Evolutionary conservation across 1,139 yeast species (phyloP).

Genomic region (Candida dubliniensis): DNA sequence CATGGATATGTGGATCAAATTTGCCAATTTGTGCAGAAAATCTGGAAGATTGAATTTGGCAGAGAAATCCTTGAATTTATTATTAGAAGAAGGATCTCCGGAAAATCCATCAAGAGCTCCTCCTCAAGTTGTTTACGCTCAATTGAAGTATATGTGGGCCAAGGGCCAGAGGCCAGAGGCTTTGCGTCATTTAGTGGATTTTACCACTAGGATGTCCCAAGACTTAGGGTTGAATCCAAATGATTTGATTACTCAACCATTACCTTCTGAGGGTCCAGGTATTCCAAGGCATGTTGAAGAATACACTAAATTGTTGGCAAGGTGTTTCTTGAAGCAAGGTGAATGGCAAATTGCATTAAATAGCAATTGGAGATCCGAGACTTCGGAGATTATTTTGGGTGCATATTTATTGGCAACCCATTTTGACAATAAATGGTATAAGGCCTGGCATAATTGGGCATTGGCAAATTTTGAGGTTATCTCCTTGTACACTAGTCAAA

Average conservation of each 20-base stretch:
- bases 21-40: conserved; percentile 93
- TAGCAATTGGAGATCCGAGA: conserved; percentile 77
- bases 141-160: conserved; percentile 95
- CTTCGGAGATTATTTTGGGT: conserved; percentile 78
- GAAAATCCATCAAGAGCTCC: conserved; percentile 78
- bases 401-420: conserved; percentile 93
- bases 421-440: conserved; percentile 90
- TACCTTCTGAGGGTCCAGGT: conserved; percentile 75
- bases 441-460: conserved; percentile 99
- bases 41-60: conserved; percentile 91
- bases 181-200: conserved; percentile 77
- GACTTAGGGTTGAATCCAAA: conserved; percentile 79
- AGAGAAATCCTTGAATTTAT: conserved; percentile 80
- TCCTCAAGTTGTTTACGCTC: conserved; percentile 96
- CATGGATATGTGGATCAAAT: conserved; percentile 97
- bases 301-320: conserved; percentile 82
- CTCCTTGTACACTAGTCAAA: conserved; percentile 56
- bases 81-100: conserved; percentile 62
- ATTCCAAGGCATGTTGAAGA: conserved; percentile 76
- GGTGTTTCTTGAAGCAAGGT: conserved; percentile 96
- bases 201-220: conserved; percentile 86
- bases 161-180: conserved; percentile 89
- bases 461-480: conserved; percentile 94
- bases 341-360: conserved; percentile 93
- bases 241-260: conserved; percentile 84